Base-by-base conservation (phyloP, 2,329 filamentous ascomycete species). In the Penicillium sp. region DNA sequence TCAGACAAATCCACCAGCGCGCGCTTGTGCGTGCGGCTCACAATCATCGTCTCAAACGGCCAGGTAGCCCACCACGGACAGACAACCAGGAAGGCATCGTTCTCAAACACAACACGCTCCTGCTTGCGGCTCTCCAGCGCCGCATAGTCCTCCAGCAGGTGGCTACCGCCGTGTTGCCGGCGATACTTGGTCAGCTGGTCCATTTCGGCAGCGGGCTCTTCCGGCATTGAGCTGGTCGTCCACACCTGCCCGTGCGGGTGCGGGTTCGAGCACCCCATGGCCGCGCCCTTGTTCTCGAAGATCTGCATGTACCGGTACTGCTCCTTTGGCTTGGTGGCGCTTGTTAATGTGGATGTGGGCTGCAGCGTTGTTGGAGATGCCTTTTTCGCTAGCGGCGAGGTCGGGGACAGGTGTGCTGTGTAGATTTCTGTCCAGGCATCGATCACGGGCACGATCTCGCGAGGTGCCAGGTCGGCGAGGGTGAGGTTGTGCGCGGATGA, bases 271-370 rank as follows among this genome's bases (percentile, higher is more conserved):
- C 93, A 98, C 45, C 93, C 93, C 93, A 98, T 98, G 10, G 91
- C 88, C 1, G 87, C 83, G 45, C 93, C 93, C 72, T 98, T 98
- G 76, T 98, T 98, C 73, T 98, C 93, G 56, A 98, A 98, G 57
- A 98, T 97, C 67, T 98, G 93, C 90, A 98, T 96, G 72, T 95
- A 97, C 47, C 86, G 82, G 62, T 95, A 88, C 70, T 95, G 88
- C 46, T 86, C 79, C 45, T 77, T 81, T 4, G 88, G 84, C 26
- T 72, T 71, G 7, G 72, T 59, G 17, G 78, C 65, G 43, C 63
- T 64, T 21, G 72, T 67, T 12, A 73, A 69, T 9, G 74, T 69
- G 21, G 72, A 70, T 33, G 73, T 66, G 8, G 76, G 72, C 6
- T 75, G 69, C 33, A 78, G 61, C 6, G 72, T 72, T 8, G 72